Base-by-base conservation (phyloP, 345 rosid species). In the Luvunga scandens region DNA sequence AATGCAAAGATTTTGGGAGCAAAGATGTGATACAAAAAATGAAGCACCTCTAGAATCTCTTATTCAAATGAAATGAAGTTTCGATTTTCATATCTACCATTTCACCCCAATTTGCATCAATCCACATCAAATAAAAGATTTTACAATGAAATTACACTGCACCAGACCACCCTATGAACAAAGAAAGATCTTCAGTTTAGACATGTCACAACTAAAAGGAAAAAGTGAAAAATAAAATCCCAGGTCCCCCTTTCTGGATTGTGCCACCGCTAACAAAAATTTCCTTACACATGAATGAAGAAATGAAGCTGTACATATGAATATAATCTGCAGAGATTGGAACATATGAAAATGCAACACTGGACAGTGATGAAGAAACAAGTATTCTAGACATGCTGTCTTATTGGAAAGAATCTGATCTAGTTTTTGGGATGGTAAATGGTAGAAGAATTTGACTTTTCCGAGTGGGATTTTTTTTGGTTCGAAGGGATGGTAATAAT, bases 211-310 rank as follows among this genome's bases (percentile, higher is more conserved):
- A 31, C 50, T 13, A 13, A 45, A 45, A 45, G 3, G 30, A 28
- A 28, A 27, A 19, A 33, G 0, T 6, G 8, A 68, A 28, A 22
- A 36, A 42, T 24, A 64, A 69, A 12, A 64, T 61, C 34, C 28
- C 59, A 61, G 14, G 66, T 21, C 77, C 69, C 69, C 57, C 16
- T 73, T 73, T 36, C 67, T 69, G 76, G 75, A 71, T 83, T 77
- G 57, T 66, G 69, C 66, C 71, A 78, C 72, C 82, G 76, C 90
- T 85, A 85, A 84, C 86, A 87, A 86, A 88, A 88, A 45, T 85
- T 84, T 90, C 84, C 79, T 89, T 89, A 86, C 91, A 91, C 88
- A 87, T 90, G 94, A 92, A 94, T 91, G 86, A 91, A 91, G 92
- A 89, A 85, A 88, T 89, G 89, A 85, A 69, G 79, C 97, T 94